These are phyloP conservation scores for Hirschioporus abietinus DNA, from an alignment of 768 basidiomycete genomes.

Conservation along the genomic window DNA sequence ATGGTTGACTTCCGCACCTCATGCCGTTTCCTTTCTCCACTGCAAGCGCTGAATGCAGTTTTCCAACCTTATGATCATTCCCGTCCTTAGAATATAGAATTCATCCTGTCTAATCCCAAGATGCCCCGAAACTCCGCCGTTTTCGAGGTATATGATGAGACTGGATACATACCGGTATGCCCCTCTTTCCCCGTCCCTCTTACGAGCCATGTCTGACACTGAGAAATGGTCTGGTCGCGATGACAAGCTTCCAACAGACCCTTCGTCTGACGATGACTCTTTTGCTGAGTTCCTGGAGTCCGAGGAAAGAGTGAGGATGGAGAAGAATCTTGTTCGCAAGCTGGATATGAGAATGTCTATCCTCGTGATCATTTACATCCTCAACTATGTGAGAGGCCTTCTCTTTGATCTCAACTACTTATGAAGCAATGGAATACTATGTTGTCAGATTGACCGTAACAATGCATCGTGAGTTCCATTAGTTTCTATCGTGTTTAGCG, in stretches of 20 bases:
- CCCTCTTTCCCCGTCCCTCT: not conserved
- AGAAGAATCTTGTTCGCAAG: conserved; percentile 39
- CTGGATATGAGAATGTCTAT: conserved; percentile 39
- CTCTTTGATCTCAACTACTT: not conserved
- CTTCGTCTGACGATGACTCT: conserved; percentile 10
- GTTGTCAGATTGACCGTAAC: conserved; percentile 59
- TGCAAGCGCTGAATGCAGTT: not conserved
- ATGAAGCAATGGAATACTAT: conserved; percentile 3
- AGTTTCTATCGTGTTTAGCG: conserved; percentile 3
- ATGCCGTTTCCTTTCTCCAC: not conserved
- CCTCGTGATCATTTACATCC: conserved; percentile 39
- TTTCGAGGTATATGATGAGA: not conserved
- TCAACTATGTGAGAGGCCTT: conserved; percentile 36
- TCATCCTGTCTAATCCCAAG: not conserved
- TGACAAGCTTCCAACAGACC: not conserved
- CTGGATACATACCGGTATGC: not conserved
- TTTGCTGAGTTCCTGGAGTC: conserved; percentile 32
- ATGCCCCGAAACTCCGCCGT: not conserved
- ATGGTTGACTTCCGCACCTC: not conserved
- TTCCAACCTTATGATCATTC: too few relatives aligned
- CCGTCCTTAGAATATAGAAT: not conserved
- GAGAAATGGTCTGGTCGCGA: not conserved
- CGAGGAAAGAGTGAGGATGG: conserved; percentile 33
- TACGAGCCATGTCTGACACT: not conserved
- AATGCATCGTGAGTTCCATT: conserved; percentile 49